Conservation (phyloP, 169 alveolate species). For the Plasmodium vinckei region DNA sequence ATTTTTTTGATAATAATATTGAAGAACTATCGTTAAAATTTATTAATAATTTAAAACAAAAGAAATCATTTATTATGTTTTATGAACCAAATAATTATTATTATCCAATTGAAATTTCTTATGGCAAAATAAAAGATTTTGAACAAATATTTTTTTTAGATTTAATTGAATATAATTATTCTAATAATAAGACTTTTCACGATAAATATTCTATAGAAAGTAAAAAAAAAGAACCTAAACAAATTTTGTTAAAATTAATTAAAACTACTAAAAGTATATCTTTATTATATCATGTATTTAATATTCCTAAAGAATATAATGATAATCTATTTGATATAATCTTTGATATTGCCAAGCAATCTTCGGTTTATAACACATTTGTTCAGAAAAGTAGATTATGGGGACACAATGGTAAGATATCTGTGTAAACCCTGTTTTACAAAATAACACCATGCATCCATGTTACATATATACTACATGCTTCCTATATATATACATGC, state of each 20-base stretch:
- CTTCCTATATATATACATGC: background rate
- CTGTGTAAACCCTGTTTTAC: too few relatives aligned
- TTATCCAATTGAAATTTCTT: conserved; percentile 68
- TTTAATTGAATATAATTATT: conserved; percentile 38
- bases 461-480: too few relatives aligned
- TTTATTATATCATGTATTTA: conserved; percentile 44
- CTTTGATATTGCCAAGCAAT: conserved; percentile 16
- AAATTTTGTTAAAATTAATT: conserved; percentile 16
- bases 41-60: conserved; percentile 22
- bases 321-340: conserved; percentile 44
- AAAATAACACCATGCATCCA: too few relatives aligned
- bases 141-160: conserved; percentile 58
- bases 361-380: conserved; percentile 16
- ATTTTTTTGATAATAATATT: conserved; percentile 33
- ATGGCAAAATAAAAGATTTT: conserved; percentile 31
- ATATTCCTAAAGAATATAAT: conserved; percentile 51
- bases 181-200: conserved; percentile 47
- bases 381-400: conserved; percentile 45
- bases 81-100: conserved; percentile 33
- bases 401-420: conserved; percentile 41
- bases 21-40: conserved; percentile 36
- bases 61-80: conserved; percentile 53
- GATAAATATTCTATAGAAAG: background rate
- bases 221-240: background rate
- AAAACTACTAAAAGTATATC: conserved; percentile 25